phyloP scores from a whole-genome alignment of 2,329 filamentous ascomycete genomes.

The Mollisia scopiformis region DNA sequence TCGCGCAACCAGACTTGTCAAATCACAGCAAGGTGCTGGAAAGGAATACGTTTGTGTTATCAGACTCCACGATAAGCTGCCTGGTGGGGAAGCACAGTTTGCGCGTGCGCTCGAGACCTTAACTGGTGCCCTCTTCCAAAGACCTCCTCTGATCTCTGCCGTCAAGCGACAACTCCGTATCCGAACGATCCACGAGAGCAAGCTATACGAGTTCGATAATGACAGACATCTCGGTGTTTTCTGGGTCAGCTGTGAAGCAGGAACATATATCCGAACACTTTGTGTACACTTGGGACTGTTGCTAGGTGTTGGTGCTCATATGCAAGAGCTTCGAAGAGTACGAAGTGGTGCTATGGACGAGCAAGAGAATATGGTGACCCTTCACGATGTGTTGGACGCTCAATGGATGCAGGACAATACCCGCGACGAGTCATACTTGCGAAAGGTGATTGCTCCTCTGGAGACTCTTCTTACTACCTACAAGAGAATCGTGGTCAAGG shows the following conservation, averaged over 20 bases:
- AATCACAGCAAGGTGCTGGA: constrained; percentile 97
- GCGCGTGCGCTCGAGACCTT: constrained; percentile 92
- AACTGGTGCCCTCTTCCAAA: constrained; percentile 95
- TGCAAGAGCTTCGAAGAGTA: constrained; percentile 96
- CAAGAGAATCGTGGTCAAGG: constrained; percentile 98
- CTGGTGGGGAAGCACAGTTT: constrained; percentile 91
- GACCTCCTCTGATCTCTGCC: constrained; percentile 94
- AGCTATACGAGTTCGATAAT: constrained; percentile 97
- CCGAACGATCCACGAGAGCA: constrained; percentile 96
- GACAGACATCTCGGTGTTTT: constrained; percentile 96
- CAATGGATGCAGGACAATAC: constrained; percentile 97
- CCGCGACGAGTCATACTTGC: constrained; percentile 89
- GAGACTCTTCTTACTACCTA: constrained; percentile 91
- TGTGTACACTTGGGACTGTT: constrained; percentile 87
- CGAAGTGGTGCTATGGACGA: constrained; percentile 95
- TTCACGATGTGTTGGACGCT: constrained; percentile 94
- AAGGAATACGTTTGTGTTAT: constrained; percentile 99
- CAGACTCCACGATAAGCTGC: constrained; percentile 91
- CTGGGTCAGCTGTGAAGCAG: constrained; percentile 98
- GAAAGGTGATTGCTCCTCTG: constrained; percentile 87
- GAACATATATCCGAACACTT: constrained; percentile 97
- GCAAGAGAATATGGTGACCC: constrained; percentile 83
- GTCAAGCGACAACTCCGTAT: constrained; percentile 99
- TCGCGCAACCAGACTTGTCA: constrained; percentile 94
- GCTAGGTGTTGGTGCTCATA: constrained; percentile 86